These are phyloP conservation scores for Lolium rigidum DNA, from an alignment of 176 grass and related monocot species.

Conservation along the genomic window DNA sequence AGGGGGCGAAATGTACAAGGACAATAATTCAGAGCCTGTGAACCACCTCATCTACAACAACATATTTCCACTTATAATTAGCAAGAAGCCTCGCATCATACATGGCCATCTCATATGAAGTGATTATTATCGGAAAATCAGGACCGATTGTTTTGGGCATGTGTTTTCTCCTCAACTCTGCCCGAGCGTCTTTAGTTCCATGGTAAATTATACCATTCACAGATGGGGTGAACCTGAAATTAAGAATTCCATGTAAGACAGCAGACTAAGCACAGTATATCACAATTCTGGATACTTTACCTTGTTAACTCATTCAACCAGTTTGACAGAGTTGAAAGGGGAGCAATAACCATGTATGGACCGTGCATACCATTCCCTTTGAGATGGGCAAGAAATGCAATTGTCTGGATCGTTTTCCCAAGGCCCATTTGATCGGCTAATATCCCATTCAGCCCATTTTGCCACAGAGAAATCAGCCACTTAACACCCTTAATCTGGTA, in stretches of 20 bases:
- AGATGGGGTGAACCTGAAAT: conserved; percentile 89
- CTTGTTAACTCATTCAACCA: conserved; percentile 90
- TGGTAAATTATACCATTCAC: conserved; percentile 81
- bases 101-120: conserved; percentile 89
- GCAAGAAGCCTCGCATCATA: conserved; percentile 74
- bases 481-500: conserved; percentile 99
- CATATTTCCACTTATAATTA: conserved; percentile 89
- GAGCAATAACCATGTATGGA: conserved; percentile 91
- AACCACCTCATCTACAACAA: conserved; percentile 91
- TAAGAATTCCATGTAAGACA: conserved; percentile 33
- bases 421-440: conserved; percentile 99
- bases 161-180: conserved; percentile 79
- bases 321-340: conserved; percentile 97
- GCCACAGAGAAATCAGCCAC: conserved; percentile 98
- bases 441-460: conserved; percentile 96
- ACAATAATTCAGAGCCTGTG: conserved; percentile 9
- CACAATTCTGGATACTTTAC: conserved; percentile 44
- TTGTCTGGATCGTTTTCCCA: conserved; percentile 98
- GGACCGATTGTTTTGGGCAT: conserved; percentile 67
- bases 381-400: conserved; percentile 95
- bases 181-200: conserved; percentile 67
- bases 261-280: not conserved
- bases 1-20: not conserved
- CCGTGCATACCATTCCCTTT: conserved; percentile 92
- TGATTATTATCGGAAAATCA: conserved; percentile 83